A percentile compares a stretch with the other conserved stretches of the same genome.
These are phyloP conservation scores for Scheffersomyces cryptocercus DNA, from an alignment of 1,139 yeast genomes.

Conservation along the genomic window DNA sequence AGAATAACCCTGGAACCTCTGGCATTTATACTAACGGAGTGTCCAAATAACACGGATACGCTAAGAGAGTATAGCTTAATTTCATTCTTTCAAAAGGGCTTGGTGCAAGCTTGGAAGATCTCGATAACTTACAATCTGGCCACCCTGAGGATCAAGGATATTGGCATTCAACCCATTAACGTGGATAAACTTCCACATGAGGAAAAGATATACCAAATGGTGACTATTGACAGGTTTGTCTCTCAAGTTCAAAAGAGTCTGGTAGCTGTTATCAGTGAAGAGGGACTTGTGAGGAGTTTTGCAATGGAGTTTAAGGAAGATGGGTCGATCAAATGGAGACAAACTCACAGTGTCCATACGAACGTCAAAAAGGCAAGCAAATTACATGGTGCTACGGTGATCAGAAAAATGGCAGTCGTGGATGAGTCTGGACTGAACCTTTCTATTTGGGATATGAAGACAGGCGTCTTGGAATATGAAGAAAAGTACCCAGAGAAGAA, in stretches of 20 bases:
- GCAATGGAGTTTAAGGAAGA: conserved; percentile 16
- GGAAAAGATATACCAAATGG: conserved; percentile 45
- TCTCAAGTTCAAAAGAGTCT: conserved; percentile 49
- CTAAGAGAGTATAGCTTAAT: conserved; percentile 22
- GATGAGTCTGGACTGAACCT: conserved; percentile 52
- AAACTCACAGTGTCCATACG: conserved; percentile 52
- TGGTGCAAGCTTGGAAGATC: conserved; percentile 32
- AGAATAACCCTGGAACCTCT: conserved; percentile 19
- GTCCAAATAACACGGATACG: conserved; percentile 7
- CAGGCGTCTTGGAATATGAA: conserved; percentile 68
- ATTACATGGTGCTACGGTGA: conserved; percentile 68
- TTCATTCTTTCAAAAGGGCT: conserved; percentile 27
- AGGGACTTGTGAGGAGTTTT: conserved; percentile 55
- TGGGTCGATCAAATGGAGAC: conserved; percentile 43
- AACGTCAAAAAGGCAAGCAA: conserved; percentile 52
- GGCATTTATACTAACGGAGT: conserved; percentile 27
- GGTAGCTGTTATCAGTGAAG: conserved; percentile 55
- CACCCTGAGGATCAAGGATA: conserved; percentile 4
- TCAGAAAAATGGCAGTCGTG: conserved; percentile 70
- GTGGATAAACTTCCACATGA: conserved; percentile 16
- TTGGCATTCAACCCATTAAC: conserved; percentile 14
- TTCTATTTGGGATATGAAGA: conserved; percentile 74
- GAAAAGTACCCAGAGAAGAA: conserved; percentile 41
- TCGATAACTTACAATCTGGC: conserved; percentile 9
- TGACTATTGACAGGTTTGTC: conserved; percentile 59